These are phyloP conservation scores for Aureobasidium uvarum DNA, from an alignment of 2,329 filamentous ascomycete species.

Conservation along the genomic window DNA sequence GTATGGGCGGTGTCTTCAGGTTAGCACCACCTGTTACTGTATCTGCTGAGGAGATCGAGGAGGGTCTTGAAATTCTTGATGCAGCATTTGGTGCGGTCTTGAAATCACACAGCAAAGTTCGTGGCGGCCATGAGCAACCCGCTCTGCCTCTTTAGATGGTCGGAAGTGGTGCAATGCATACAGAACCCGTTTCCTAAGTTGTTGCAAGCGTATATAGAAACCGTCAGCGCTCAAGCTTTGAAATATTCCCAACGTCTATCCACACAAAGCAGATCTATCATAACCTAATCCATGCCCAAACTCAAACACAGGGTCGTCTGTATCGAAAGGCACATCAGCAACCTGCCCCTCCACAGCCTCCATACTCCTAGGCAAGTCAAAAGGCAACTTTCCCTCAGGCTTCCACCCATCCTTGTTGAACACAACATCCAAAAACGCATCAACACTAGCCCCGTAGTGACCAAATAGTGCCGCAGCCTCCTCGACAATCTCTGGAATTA, in stretches of 20 bases:
- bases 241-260: neutral
- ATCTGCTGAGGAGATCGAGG: slow-evolving; percentile 39
- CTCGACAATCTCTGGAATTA: slow-evolving; percentile 5
- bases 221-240: too few species aligned
- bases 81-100: neutral
- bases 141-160: neutral
- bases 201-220: too few species aligned
- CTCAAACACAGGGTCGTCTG: slow-evolving; percentile 10
- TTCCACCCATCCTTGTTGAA: slow-evolving; percentile 13
- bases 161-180: neutral
- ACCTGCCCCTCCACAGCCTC: slow-evolving; percentile 5
- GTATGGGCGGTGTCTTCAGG: slow-evolving; percentile 37
- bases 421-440: slow-evolving; percentile 22
- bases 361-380: slow-evolving; percentile 15
- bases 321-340: slow-evolving; percentile 18
- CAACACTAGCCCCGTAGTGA: slow-evolving; percentile 13
- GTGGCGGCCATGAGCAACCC: slow-evolving; percentile 3
- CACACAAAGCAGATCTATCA: slow-evolving; percentile 2
- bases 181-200: too few species aligned
- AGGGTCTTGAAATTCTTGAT: slow-evolving; percentile 57
- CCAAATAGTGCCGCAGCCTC: slow-evolving; percentile 11
- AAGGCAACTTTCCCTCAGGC: slow-evolving; percentile 10
- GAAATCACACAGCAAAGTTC: neutral
- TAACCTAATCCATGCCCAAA: slow-evolving; percentile 12
- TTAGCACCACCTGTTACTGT: slow-evolving; percentile 37